phyloP scores from a whole-genome alignment of 352 stramenopile species.

The Lagenidium giganteum region DNA sequence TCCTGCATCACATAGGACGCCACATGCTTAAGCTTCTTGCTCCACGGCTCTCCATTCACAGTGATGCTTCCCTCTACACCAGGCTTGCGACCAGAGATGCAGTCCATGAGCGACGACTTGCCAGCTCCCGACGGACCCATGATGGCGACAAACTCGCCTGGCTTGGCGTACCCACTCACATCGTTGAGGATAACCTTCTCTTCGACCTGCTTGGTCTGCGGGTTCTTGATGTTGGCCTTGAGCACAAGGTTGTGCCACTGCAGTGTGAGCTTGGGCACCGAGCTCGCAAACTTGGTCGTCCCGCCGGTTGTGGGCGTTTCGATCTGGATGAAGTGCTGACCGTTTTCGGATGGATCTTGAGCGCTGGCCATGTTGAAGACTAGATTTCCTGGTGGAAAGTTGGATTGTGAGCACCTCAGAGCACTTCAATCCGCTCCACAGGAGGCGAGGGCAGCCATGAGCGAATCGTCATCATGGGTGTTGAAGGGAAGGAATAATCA shows the following conservation, averaged over 20 bases:
- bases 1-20: conserved; percentile 84
- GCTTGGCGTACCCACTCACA: conserved; percentile 34
- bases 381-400: no score
- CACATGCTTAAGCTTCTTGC: conserved; percentile 6
- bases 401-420: no score
- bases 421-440: no score
- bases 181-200: conserved; percentile 49
- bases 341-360: no score
- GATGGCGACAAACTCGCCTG: conserved; percentile 55
- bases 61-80: conserved; percentile 48
- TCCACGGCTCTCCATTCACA: no score
- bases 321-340: conserved; percentile 6
- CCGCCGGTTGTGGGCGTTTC: conserved; percentile 8
- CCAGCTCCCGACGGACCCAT: conserved; percentile 71
- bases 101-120: conserved; percentile 93
- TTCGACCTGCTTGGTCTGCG: conserved; percentile 31
- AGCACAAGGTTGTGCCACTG: conserved; percentile 39
- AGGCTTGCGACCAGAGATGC: conserved; percentile 88
- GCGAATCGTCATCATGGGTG: no score
- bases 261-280: conserved; percentile 13
- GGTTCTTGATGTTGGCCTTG: conserved; percentile 27
- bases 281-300: not conserved
- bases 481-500: no score
- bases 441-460: no score
- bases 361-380: no score